Percentiles rank a stretch among this genome's conserved stretches.
Conservation (phyloP, 2,329 filamentous ascomycete genomes). For the Alternaria angustiovoidea region DNA sequence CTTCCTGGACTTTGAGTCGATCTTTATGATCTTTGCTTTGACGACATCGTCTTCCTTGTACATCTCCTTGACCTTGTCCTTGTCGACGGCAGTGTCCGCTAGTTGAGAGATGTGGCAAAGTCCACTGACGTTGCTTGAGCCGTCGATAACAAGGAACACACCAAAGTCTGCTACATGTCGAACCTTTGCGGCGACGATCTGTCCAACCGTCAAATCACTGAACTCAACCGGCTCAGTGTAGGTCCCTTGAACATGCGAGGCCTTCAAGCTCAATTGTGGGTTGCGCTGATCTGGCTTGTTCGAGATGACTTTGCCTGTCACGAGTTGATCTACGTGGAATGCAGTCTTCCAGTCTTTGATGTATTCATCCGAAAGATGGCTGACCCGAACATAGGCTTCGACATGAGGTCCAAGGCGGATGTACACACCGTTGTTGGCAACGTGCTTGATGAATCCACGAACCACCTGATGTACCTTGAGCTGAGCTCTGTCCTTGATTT, state of each 20-base stretch:
- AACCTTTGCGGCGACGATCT: constrained; percentile 87
- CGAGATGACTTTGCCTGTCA: constrained; percentile 82
- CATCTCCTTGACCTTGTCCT: constrained; percentile 88
- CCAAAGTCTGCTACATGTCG: constrained; percentile 95
- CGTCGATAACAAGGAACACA: constrained; percentile 90
- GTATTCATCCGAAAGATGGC: constrained; percentile 88
- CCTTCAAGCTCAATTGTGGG: constrained; percentile 86
- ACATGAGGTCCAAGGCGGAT: constrained; percentile 82
- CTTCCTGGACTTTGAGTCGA: constrained; percentile 77
- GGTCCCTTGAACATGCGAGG: constrained; percentile 80
- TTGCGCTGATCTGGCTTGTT: constrained; percentile 74
- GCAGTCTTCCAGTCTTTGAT: constrained; percentile 95
- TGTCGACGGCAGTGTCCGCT: constrained; percentile 80
- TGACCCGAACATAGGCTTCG: constrained; percentile 82
- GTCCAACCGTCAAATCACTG: constrained; percentile 78
- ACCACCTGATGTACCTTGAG: constrained; percentile 79
- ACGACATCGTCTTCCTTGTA: constrained; percentile 93
- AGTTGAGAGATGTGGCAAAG: constrained; percentile 93
- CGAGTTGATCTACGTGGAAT: constrained; percentile 88
- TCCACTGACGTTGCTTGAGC: constrained; percentile 87
- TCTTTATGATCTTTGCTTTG: constrained; percentile 84
- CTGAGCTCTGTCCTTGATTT: constrained; percentile 75
- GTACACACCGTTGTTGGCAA: constrained; percentile 89
- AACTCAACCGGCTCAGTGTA: constrained; percentile 78
- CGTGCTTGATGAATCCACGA: constrained; percentile 90